Evolutionary conservation across 2,329 filamentous ascomycete species (phyloP).

Genomic region (Ascochyta clinopodiicola): DNA sequence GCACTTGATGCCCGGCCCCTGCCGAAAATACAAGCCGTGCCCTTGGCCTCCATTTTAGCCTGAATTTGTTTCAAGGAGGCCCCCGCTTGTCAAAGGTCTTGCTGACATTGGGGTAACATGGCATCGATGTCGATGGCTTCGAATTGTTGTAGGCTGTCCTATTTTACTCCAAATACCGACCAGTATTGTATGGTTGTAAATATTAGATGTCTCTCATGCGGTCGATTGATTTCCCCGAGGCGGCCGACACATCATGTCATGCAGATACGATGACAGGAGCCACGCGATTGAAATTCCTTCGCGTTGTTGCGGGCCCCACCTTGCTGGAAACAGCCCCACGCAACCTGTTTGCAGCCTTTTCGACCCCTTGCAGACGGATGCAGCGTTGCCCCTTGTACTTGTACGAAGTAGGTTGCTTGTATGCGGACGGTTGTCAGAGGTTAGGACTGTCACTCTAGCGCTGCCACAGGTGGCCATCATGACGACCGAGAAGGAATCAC

Average conservation of each 20-base stretch:
- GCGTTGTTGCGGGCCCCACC: slow-evolving; percentile 3
- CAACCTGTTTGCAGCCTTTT: slow-evolving; percentile 3
- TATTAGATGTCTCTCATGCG: background rate
- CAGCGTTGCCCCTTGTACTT: slow-evolving; percentile 1
- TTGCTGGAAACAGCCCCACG: background rate
- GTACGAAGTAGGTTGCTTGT: background rate
- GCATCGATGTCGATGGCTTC: slow-evolving; percentile 3
- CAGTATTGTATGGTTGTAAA: background rate
- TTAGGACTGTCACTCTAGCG: background rate
- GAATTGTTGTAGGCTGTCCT: background rate
- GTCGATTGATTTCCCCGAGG: slow-evolving; percentile 13
- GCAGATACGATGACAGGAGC: slow-evolving; percentile 7
- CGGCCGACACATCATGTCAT: slow-evolving; percentile 5
- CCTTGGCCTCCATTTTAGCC: background rate
- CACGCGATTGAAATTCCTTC: slow-evolving; percentile 8
- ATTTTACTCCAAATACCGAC: background rate
- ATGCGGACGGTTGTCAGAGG: background rate
- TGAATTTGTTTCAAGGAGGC: background rate
- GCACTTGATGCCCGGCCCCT: too few relatives aligned
- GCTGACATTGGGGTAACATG: background rate
- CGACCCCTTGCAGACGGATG: slow-evolving; percentile 2
- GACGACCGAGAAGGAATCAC: slow-evolving; percentile 18
- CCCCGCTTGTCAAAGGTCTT: background rate
- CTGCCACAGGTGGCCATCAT: background rate
- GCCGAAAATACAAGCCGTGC: background rate